Base-by-base conservation (phyloP, 495 filamentous ascomycete genomes). In the Penicillium samsonianum region DNA sequence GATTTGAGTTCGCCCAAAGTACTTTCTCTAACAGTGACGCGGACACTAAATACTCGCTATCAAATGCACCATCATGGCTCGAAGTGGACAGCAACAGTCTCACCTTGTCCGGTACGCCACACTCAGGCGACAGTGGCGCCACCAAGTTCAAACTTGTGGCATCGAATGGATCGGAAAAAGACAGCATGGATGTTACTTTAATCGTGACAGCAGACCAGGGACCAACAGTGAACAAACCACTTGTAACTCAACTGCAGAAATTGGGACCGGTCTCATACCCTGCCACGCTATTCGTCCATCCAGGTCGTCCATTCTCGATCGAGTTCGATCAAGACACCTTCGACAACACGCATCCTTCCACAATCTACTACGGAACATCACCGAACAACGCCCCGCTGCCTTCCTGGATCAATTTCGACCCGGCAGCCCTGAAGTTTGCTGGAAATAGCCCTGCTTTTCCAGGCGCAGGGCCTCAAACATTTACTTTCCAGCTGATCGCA, bases 321-420 rank as follows among this genome's bases (percentile, higher is more conserved):
- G 52, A 68, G 4, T 82, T 84, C 37, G 76, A 78, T 31, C 49
- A 67, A n/a, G 70, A 72, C 3, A 83, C 78, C 7, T 84, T 84
- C 55, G 66, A 68, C 23, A 74, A 78, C 50, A 80, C 77, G 1
- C 68, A 70, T 42, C 65, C 68, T 30, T 72, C 74, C 10, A 82
- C 79, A 31, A 72, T 77, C 23, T 96, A 92, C 69, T 94, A 96
- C 65, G 89, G 91, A 22, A 85, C 88, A 11, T 87, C 88, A 37
- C 74, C 76, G 6, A 85, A 92, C 58, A 90, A 92, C 63, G 87
- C 87, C 7, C 92, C 93, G 30, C 74, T 96, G 38, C 92, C 92
- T 33, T 90, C 91, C 5, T 96, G 91, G 92, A 81, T 96, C 40
- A 75, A 70, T 11, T 96, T 97, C 63, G 84, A 96, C 64, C 61